Evolutionary conservation across 1,284 basidiomycete genomes (phyloP).

Genomic region (Puccinia novopanici): DNA sequence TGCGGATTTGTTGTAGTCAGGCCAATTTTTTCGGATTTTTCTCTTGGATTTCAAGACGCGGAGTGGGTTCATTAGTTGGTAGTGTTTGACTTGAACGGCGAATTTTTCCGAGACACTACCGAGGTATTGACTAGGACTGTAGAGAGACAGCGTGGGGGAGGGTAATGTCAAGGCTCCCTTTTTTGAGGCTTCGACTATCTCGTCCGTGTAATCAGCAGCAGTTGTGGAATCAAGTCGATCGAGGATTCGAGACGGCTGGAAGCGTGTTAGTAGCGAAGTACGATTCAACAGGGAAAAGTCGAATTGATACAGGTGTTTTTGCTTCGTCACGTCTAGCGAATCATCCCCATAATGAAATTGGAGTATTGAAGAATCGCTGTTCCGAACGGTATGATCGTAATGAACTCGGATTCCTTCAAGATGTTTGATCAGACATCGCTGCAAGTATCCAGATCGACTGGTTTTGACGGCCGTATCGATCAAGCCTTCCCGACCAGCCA

Average conservation of each 20-base stretch:
- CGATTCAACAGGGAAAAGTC: slow-evolving; percentile 91
- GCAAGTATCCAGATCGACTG: slow-evolving; percentile 94
- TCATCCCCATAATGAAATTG: slow-evolving; percentile 99
- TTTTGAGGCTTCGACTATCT: slow-evolving; percentile 75
- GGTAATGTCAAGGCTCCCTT: slow-evolving; percentile 65
- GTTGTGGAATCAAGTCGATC: slow-evolving; percentile 70
- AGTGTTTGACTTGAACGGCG: slow-evolving; percentile 76
- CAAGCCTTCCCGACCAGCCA: slow-evolving; percentile 97
- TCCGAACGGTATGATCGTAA: slow-evolving; percentile 97
- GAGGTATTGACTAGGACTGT: slow-evolving; percentile 76
- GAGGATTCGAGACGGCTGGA: slow-evolving; percentile 69
- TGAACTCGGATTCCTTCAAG: slow-evolving; percentile 93
- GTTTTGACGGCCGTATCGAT: slow-evolving; percentile 99
- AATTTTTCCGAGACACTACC: slow-evolving; percentile 93
- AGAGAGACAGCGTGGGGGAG: slow-evolving; percentile 75
- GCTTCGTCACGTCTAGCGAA: slow-evolving; percentile 88
- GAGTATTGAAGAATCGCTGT: slow-evolving; percentile 86
- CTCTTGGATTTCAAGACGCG: slow-evolving; percentile 71
- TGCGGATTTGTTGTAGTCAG: slow-evolving; percentile 61
- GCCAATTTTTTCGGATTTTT: slow-evolving; percentile 58
- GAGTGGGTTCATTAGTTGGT: slow-evolving; percentile 76
- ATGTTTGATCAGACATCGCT: slow-evolving; percentile 98
- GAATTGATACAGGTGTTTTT: slow-evolving; percentile 70
- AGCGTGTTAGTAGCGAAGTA: slow-evolving; percentile 73
- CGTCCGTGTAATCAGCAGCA: slow-evolving; percentile 81